Evolutionary conservation across 768 basidiomycete genomes (phyloP).

Genomic region (Grammothele lineata): DNA sequence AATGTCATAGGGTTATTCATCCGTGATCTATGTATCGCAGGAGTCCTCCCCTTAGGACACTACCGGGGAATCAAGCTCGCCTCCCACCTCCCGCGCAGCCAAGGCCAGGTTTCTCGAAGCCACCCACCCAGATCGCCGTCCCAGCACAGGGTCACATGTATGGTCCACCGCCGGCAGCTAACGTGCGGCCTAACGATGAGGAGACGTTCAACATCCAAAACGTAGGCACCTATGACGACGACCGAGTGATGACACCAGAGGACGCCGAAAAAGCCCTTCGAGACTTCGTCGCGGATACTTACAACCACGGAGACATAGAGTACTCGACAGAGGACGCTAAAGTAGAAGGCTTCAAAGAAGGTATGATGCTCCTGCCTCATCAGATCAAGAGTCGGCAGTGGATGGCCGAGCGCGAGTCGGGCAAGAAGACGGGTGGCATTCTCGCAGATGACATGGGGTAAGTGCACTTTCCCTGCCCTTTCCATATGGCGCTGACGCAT

Average conservation of each 20-base stretch:
- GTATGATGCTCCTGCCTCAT: slow-evolving; percentile 74
- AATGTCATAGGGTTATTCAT: too few relatives aligned
- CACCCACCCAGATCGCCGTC: slow-evolving; percentile 29
- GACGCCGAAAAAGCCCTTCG: slow-evolving; percentile 23
- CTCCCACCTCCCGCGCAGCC: background rate
- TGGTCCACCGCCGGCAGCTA: slow-evolving; percentile 12
- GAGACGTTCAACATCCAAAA: slow-evolving; percentile 31
- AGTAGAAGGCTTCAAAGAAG: slow-evolving; percentile 74
- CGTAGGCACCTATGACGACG: slow-evolving; percentile 15
- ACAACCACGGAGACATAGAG: slow-evolving; percentile 30
- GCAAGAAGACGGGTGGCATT: slow-evolving; percentile 81
- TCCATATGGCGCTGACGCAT: background rate
- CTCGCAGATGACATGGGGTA: slow-evolving; percentile 91
- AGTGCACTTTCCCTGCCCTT: slow-evolving; percentile 16
- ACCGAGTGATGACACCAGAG: slow-evolving; percentile 13
- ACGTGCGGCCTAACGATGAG: slow-evolving; percentile 20
- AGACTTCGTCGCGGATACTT: slow-evolving; percentile 29
- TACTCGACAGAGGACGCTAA: slow-evolving; percentile 63
- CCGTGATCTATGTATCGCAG: too few relatives aligned
- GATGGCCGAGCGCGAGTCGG: slow-evolving; percentile 83
- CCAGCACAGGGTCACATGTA: slow-evolving; percentile 36
- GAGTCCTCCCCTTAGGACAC: slow-evolving; percentile 17
- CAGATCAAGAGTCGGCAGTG: slow-evolving; percentile 82
- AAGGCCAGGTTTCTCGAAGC: background rate
- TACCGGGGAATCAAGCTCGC: slow-evolving; percentile 5